These are phyloP conservation scores for Elymus sibiricus DNA, from an alignment of 176 grass and related monocot species.

Conservation along the genomic window DNA sequence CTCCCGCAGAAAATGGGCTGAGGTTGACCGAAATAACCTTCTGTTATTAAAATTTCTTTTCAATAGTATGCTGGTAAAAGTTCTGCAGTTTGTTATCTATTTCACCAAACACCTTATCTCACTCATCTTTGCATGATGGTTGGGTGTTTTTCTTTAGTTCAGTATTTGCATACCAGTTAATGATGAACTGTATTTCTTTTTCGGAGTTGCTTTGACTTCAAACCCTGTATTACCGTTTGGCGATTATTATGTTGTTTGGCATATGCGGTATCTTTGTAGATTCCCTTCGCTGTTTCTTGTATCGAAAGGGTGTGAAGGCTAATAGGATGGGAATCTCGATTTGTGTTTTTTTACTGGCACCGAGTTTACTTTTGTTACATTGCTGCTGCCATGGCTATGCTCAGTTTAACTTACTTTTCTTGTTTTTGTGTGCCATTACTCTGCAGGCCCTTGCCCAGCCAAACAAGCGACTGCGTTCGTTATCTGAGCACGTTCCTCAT, in stretches of 20 bases:
- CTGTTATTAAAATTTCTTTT: constrained; percentile 21
- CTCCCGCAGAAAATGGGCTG: constrained; percentile 82
- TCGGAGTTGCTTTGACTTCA: constrained; percentile 1
- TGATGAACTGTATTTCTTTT: background rate
- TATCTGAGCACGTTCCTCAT: constrained; percentile 93
- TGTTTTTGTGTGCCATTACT: constrained; percentile 11
- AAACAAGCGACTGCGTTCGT: constrained; percentile 62
- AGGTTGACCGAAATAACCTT: constrained; percentile 48
- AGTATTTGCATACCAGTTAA: constrained; percentile 2
- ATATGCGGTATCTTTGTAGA: background rate
- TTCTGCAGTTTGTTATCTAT: constrained; percentile 15
- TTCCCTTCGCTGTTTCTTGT: background rate
- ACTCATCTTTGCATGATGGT: constrained; percentile 20
- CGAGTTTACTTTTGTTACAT: background rate
- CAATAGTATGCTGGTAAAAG: background rate
- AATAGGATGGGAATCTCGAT: background rate
- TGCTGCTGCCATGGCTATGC: background rate
- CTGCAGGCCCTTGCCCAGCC: constrained; percentile 84
- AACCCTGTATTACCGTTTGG: background rate
- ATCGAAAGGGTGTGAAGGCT: constrained; percentile 13
- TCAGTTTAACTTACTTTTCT: constrained; percentile 17
- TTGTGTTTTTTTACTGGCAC: background rate
- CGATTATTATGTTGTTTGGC: constrained; percentile 6
- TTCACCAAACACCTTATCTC: background rate
- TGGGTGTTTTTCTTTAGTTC: constrained; percentile 16